Base-by-base conservation (phyloP, 1,284 basidiomycete species). In the Taiwanofungus camphoratus region DNA sequence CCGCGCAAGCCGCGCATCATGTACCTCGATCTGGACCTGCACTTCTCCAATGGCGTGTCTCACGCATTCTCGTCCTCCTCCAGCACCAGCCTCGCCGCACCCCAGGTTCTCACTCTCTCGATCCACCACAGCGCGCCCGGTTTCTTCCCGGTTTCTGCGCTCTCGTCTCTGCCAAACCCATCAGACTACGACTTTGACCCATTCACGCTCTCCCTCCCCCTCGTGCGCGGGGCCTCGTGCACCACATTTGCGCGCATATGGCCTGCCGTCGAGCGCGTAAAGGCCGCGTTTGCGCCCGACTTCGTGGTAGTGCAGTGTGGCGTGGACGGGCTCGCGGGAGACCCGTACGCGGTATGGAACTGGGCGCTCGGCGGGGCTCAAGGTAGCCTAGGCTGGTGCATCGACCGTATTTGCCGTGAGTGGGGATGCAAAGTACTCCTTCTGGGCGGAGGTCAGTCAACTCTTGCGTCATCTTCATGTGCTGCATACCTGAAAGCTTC, bases 11-110 rank as follows among this genome's bases (percentile, higher is more conserved):
- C 84, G 1, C 76, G 86, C 2, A 73, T 92, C 18, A 79, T 95
- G 76, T 96, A 96, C 63, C 72, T 97, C 38, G 93, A 97, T 60
- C 67, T 97, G 12, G 93, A 97, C 61, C 69, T 97, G 2, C 94
- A 97, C 62, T 92, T 88, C 57, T 87, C 87, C 4, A 93, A 97
- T 56, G 92, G 82, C 0, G 90, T 94, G 24, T 84, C 85, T 0
- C 75, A 82, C 19, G 87, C 89, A 0, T 94, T 94, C 59, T 66
- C 58, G 56, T 9, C 54, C 54, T 9, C 54, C 54, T 16, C 55
- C 2, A 27, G 51, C 0, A 29, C 49, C 24, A 29, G 41, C 2
- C 49, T 60, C 1, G 43, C 54, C 0, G 26, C 39, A 0, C 67
- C 77, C 3, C 74, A 83, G 55, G 76, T 91, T 27, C 63, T 94